These are phyloP conservation scores for Hypoxylon sp. DNA, from an alignment of 2,329 filamentous ascomycete species.

Conservation along the genomic window DNA sequence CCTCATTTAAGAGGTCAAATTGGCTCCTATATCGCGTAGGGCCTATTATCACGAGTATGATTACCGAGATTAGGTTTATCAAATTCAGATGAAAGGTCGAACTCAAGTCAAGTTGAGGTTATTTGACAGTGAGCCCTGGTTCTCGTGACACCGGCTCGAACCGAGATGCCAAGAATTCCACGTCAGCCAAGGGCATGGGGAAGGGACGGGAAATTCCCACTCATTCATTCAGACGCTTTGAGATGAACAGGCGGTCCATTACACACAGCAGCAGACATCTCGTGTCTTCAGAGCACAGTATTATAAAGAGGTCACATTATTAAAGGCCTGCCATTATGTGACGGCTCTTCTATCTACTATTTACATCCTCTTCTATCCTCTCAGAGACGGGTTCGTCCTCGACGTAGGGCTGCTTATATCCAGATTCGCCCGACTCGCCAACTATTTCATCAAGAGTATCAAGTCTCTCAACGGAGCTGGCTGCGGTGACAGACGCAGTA, in stretches of 20 bases:
- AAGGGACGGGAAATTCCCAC: background rate
- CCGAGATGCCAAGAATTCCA: slow-evolving; percentile 15
- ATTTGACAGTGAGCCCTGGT: background rate
- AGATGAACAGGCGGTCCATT: background rate
- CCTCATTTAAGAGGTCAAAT: slow-evolving; percentile 14
- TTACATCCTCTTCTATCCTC: slow-evolving; percentile 13
- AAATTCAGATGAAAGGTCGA: slow-evolving; percentile 19
- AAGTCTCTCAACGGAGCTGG: slow-evolving; percentile 44
- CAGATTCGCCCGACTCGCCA: slow-evolving; percentile 2
- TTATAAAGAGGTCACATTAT: slow-evolving; percentile 5
- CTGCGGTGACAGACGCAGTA: slow-evolving; percentile 47
- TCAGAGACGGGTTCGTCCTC: slow-evolving; percentile 43
- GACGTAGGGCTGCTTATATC: slow-evolving; percentile 48
- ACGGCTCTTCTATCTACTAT: slow-evolving; percentile 23
- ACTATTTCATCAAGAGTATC: slow-evolving; percentile 29
- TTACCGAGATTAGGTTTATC: slow-evolving; percentile 10
- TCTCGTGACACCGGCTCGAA: background rate
- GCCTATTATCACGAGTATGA: background rate
- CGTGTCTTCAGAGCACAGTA: background rate
- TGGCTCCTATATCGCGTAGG: background rate
- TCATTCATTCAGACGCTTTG: background rate
- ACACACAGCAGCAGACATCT: background rate
- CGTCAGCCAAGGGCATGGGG: slow-evolving; percentile 2
- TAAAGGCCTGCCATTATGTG: slow-evolving; percentile 15
- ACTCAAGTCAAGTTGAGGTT: background rate